These are phyloP conservation scores for Silene coronaria DNA, from an alignment of 179 eudicot genomes.

Conservation along the genomic window DNA sequence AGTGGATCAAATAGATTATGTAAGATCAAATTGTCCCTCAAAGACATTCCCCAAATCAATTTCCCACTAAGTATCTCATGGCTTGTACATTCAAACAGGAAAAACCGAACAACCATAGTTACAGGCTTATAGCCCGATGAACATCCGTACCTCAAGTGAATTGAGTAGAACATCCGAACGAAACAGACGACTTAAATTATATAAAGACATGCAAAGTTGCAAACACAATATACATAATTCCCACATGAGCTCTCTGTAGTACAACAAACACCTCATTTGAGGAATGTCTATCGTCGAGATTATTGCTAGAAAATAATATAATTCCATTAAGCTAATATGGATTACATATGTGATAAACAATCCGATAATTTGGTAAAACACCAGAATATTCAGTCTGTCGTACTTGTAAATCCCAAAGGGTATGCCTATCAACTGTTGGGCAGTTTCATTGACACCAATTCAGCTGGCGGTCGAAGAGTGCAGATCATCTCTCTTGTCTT, in stretches of 20 bases:
- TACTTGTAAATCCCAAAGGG: background rate
- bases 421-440: conserved; percentile 44
- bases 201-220: background rate
- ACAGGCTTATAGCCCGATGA: background rate
- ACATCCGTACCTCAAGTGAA: background rate
- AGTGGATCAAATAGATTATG: too few species aligned
- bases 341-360: background rate
- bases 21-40: too few species aligned
- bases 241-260: background rate
- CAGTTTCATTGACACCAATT: conserved; percentile 51
- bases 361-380: background rate
- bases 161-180: background rate
- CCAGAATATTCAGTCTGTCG: background rate
- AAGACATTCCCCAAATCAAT: too few species aligned
- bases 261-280: background rate
- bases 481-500: conserved; percentile 98
- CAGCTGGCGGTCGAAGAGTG: conserved; percentile 82
- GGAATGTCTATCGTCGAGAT: background rate
- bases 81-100: too few species aligned
- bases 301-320: background rate
- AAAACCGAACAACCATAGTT: too few species aligned
- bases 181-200: too few species aligned
- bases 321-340: background rate
- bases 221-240: background rate
- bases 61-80: too few species aligned